Percentiles rank a stretch among this genome's conserved stretches.
Evolutionary conservation across 2,329 filamentous ascomycete species (phyloP).

Genomic region (Dothidotthia symphoricarpi): DNA sequence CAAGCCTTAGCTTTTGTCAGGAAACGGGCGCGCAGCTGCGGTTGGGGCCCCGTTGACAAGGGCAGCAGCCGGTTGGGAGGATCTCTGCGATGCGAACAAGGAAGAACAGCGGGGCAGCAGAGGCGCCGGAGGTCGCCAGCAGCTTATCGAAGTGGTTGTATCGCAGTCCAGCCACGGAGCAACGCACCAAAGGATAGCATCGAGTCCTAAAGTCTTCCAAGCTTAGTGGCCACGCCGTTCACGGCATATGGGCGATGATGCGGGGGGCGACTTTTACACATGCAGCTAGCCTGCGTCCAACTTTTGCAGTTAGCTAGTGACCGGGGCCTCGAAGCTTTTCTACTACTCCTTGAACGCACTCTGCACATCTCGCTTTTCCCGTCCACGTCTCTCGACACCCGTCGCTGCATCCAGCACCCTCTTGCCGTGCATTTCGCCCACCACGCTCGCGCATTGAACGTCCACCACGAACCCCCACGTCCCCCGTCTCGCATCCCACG

Average conservation of each 20-base stretch:
- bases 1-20: constrained; percentile 4
- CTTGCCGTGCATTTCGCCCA: neutral
- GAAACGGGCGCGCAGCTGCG: constrained; percentile 4
- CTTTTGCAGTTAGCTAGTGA: neutral
- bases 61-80: neutral
- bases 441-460: neutral
- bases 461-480: constrained; percentile 12
- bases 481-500: constrained; percentile 5
- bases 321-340: constrained; percentile 5
- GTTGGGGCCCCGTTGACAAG: constrained; percentile 6
- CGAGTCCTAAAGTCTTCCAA: too few relatives aligned
- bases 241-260: too few relatives aligned
- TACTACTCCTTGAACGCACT: too few relatives aligned
- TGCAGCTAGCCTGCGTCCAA: too few relatives aligned
- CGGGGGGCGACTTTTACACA: too few relatives aligned
- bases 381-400: constrained; percentile 1
- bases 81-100: too few relatives aligned
- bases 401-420: neutral
- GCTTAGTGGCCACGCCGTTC: too few relatives aligned
- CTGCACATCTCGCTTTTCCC: neutral
- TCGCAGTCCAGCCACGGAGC: too few relatives aligned
- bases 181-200: too few relatives aligned
- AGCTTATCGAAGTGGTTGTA: too few relatives aligned
- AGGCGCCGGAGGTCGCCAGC: too few relatives aligned
- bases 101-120: too few relatives aligned